Conservation (phyloP, 140 eudicot genomes). For the Bidens hawaiensis region DNA sequence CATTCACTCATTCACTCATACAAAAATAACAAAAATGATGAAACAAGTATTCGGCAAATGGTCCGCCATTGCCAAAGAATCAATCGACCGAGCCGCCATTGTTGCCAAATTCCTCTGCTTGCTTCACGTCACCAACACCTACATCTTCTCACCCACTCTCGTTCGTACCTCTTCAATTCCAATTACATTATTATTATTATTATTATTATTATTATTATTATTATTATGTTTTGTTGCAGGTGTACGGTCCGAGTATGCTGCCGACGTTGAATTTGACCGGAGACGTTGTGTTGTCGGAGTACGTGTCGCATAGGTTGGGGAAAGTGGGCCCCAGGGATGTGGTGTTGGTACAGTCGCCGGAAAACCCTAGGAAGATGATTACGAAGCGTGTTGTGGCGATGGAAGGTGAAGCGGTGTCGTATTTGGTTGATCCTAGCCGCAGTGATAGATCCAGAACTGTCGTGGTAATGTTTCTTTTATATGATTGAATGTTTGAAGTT, state of each 20-base stretch:
- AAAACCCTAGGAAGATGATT: constrained; percentile 67
- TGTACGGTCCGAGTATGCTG: constrained; percentile 86
- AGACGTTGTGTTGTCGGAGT: constrained; percentile 65
- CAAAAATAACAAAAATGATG: background rate
- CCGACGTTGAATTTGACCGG: constrained; percentile 92
- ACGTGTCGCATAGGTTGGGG: constrained; percentile 54
- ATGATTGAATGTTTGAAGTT: background rate
- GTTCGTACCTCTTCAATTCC: constrained; percentile 36
- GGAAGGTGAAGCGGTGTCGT: constrained; percentile 77
- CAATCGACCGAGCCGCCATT: constrained; percentile 35
- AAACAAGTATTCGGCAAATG: constrained; percentile 22
- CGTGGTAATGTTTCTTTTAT: constrained; percentile 10
- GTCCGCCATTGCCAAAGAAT: constrained; percentile 48
- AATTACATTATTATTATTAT: background rate
- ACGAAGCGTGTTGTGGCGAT: constrained; percentile 79
- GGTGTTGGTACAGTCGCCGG: constrained; percentile 64
- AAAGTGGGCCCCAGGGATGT: constrained; percentile 72
- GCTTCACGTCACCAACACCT: constrained; percentile 67
- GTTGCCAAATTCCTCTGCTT: constrained; percentile 71
- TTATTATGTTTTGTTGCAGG: constrained; percentile 30
- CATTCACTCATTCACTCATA: too few relatives aligned
- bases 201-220: background rate
- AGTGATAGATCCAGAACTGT: constrained; percentile 39
- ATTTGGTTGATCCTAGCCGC: constrained; percentile 41
- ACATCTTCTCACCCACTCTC: constrained; percentile 59